Conservation (phyloP, 192 early-diverging fungal species). For the Irineochytrium annulatum region DNA sequence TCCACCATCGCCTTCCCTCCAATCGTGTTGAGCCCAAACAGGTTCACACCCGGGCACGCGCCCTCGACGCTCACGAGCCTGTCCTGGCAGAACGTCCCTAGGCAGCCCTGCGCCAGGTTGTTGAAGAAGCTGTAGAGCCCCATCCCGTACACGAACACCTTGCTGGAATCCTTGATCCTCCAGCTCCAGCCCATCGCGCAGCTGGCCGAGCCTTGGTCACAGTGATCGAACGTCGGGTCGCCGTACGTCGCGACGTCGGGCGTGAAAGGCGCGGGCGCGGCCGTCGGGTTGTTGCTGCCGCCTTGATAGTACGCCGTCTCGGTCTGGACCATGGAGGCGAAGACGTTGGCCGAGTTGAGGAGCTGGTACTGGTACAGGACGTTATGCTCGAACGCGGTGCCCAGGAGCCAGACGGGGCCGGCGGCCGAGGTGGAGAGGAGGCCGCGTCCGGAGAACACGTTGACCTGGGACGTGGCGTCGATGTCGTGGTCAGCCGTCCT, state of each 20-base stretch:
- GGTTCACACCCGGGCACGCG: background rate
- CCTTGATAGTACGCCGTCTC: conserved; percentile 42
- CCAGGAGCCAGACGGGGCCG: conserved; percentile 37
- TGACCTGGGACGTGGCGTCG: conserved; percentile 28
- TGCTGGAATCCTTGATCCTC: conserved; percentile 22
- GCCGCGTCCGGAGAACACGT: conserved; percentile 35
- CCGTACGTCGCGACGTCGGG: conserved; percentile 11
- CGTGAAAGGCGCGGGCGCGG: conserved; percentile 21
- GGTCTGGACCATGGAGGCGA: conserved; percentile 37
- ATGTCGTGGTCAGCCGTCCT: conserved; percentile 43
- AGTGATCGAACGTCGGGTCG: conserved; percentile 32
- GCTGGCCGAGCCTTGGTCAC: background rate
- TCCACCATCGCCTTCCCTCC: background rate
- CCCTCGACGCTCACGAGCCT: conserved; percentile 7
- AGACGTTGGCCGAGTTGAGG: conserved; percentile 26
- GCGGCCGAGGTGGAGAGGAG: conserved; percentile 30
- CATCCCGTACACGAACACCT: conserved; percentile 36
- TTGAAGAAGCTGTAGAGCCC: conserved; percentile 44
- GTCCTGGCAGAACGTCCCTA: conserved; percentile 29
- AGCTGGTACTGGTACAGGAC: conserved; percentile 39
- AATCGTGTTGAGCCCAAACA: background rate
- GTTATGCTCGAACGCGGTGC: conserved; percentile 37
- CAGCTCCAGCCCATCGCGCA: conserved; percentile 36
- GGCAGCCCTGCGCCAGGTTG: conserved; percentile 31
- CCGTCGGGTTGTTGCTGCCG: conserved; percentile 19